Conservation (phyloP, 495 filamentous ascomycete genomes). For the Filosporella fistucella region DNA sequence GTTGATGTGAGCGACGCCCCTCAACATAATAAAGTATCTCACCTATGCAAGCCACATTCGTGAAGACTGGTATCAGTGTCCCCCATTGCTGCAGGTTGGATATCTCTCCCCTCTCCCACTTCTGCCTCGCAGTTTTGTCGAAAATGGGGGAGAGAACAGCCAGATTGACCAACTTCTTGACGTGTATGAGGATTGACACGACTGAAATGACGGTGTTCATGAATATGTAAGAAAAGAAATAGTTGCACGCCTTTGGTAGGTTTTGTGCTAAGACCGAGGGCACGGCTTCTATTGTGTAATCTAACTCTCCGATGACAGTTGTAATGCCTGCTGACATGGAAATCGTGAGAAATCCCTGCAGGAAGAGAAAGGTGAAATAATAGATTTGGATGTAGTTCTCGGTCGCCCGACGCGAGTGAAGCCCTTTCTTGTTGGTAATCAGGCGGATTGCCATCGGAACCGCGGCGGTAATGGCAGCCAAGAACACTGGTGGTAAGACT, state of each 20-base stretch:
- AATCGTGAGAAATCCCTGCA: slow-evolving; percentile 86
- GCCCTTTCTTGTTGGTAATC: slow-evolving; percentile 55
- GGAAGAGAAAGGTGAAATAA: slow-evolving; percentile 89
- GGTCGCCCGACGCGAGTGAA: slow-evolving; percentile 64
- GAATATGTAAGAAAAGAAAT: slow-evolving; percentile 92
- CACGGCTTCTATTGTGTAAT: slow-evolving; percentile 51
- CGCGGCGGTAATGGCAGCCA: slow-evolving; percentile 60
- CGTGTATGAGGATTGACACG: slow-evolving; percentile 64
- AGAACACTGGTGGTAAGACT: slow-evolving; percentile 57
- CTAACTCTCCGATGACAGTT: slow-evolving; percentile 55
- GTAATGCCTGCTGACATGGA: slow-evolving; percentile 74
- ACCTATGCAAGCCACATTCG: slow-evolving; percentile 79
- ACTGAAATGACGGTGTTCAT: slow-evolving; percentile 80
- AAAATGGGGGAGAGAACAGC: slow-evolving; percentile 15
- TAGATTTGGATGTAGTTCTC: slow-evolving; percentile 83
- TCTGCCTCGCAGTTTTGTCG: slow-evolving; percentile 13
- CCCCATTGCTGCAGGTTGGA: slow-evolving; percentile 59
- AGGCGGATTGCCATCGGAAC: slow-evolving; percentile 54
- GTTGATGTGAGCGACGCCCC: slow-evolving; percentile 4
- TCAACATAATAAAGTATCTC: slow-evolving; percentile 23
- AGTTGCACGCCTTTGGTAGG: slow-evolving; percentile 79
- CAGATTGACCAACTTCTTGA: slow-evolving; percentile 26
- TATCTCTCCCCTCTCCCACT: slow-evolving; percentile 8
- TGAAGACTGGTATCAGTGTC: slow-evolving; percentile 80
- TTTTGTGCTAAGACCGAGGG: slow-evolving; percentile 65